Conservation (phyloP, 2,329 filamentous ascomycete genomes). For the Diaporthe citriasiana region DNA sequence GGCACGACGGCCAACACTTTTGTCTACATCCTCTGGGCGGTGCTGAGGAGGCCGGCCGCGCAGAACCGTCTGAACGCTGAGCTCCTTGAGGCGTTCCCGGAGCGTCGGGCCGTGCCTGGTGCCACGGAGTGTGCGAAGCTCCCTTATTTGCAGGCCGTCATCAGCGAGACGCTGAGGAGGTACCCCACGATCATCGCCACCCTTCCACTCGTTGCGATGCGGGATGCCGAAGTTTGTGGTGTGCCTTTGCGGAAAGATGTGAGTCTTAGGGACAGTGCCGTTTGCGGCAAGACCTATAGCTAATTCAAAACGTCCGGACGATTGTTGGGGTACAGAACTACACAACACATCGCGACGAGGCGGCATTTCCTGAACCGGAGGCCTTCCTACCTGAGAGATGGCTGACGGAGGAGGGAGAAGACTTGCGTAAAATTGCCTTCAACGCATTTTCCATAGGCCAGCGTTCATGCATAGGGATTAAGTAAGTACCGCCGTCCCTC, state of each 20-base stretch:
- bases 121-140: conserved; percentile 4
- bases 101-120: not conserved
- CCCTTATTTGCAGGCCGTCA: conserved; percentile 5
- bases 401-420: not conserved
- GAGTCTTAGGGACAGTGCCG: not conserved
- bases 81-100: conserved; percentile 1
- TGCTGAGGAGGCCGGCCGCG: not conserved
- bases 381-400: not conserved
- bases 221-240: not conserved
- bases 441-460: not conserved
- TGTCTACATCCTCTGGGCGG: not conserved
- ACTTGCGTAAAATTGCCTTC: not conserved
- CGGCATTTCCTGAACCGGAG: not conserved
- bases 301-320: not conserved
- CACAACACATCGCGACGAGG: not conserved
- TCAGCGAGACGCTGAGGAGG: conserved; percentile 3
- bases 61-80: not conserved
- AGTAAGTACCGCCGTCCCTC: not conserved
- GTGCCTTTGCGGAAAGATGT: not conserved
- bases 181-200: conserved; percentile 14
- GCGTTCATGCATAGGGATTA: not conserved
- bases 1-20: conserved; percentile 8
- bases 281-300: not conserved
- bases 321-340: not conserved
- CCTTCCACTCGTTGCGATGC: conserved; percentile 3